Conservation (phyloP, 129 eudicot species). For the Artemisia annua region DNA sequence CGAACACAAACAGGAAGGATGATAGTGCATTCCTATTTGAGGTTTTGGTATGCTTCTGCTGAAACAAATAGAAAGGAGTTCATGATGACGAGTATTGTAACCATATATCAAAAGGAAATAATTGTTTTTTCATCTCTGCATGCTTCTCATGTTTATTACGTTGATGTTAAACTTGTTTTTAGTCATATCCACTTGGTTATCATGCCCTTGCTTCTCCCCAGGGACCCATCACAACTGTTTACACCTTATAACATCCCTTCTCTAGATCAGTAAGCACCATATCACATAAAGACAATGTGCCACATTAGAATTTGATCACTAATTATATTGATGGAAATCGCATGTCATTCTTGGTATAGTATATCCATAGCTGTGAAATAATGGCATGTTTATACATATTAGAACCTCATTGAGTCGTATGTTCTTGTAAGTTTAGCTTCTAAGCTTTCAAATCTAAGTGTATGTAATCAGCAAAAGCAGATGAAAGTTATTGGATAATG, state of each 20-base stretch:
- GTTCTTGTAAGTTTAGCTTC: neutral
- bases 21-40: too few species aligned
- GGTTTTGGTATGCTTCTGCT: neutral
- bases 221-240: slow-evolving; percentile 2
- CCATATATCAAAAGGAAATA: neutral
- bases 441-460: neutral
- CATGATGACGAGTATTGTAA: neutral
- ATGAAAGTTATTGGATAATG: slow-evolving; percentile 2
- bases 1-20: neutral
- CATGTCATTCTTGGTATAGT: neutral
- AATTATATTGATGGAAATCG: neutral
- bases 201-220: neutral
- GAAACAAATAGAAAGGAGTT: neutral
- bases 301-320: neutral
- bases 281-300: neutral
- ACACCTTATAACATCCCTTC: neutral
- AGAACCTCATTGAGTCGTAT: neutral
- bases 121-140: neutral
- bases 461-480: neutral
- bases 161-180: neutral
- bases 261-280: neutral
- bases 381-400: neutral
- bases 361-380: neutral
- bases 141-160: neutral
- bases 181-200: neutral